phyloP scores from a whole-genome alignment of 2,329 filamentous ascomycete species.

The Cladosporium sp. region DNA sequence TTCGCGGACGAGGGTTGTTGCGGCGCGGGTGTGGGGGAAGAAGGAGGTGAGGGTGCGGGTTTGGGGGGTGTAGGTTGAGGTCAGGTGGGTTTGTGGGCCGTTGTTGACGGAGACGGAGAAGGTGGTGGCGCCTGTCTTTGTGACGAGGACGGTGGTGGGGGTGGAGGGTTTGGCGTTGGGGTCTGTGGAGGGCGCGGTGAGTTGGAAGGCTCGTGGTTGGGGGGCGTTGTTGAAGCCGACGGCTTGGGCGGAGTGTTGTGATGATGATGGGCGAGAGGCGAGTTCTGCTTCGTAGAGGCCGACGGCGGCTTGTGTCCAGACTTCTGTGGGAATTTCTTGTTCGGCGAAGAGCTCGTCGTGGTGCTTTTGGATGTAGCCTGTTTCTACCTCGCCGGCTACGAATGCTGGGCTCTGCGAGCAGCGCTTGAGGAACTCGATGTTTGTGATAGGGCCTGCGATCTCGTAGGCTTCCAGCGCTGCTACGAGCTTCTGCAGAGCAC shows the following conservation, averaged over 20 bases:
- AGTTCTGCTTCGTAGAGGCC: constrained; percentile 58
- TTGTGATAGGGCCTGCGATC: constrained; percentile 88
- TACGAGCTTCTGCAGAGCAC: constrained; percentile 79
- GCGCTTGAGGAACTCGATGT: constrained; percentile 93
- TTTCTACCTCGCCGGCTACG: constrained; percentile 85
- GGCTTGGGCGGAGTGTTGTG: constrained; percentile 36
- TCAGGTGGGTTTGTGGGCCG: constrained; percentile 37
- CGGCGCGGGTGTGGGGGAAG: constrained; percentile 78
- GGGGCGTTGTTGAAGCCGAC: constrained; percentile 60
- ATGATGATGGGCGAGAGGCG: constrained; percentile 33
- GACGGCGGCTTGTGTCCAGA: constrained; percentile 84
- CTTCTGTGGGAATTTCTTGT: constrained; percentile 65
- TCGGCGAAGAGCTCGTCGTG: constrained; percentile 74
- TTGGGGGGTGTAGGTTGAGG: constrained; percentile 49
- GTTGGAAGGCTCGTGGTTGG: constrained; percentile 64
- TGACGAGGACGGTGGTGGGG: constrained; percentile 47
- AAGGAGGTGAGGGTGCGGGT: constrained; percentile 67
- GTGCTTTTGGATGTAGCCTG: constrained; percentile 93
- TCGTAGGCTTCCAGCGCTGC: constrained; percentile 85
- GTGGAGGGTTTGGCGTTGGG: constrained; percentile 41
- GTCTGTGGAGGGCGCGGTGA: constrained; percentile 52
- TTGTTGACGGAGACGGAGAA: constrained; percentile 55
- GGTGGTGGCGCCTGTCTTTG: constrained; percentile 52
- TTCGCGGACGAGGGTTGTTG: constrained; percentile 73
- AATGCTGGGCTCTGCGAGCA: constrained; percentile 82